Percentiles rank a stretch among this genome's conserved stretches.
Conservation (phyloP, 1,284 basidiomycete genomes). For the Puccinia coronata region DNA sequence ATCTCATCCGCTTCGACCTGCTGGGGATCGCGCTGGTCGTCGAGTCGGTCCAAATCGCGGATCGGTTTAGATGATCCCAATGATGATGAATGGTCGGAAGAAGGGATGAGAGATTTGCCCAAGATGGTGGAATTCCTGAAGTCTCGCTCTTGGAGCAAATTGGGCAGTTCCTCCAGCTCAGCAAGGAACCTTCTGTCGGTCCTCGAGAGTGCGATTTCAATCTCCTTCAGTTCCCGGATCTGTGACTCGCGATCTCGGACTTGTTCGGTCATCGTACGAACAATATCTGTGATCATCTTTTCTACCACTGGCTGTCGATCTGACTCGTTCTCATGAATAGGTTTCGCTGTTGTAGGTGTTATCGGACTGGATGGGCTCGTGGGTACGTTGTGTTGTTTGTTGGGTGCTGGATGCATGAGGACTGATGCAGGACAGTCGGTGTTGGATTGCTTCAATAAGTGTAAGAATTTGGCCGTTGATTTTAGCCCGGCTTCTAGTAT, state of each 20-base stretch:
- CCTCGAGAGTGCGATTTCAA: constrained; percentile 38
- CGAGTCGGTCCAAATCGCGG: constrained; percentile 2
- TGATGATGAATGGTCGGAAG: not conserved
- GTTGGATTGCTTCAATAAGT: constrained; percentile 39
- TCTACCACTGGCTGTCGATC: constrained; percentile 44
- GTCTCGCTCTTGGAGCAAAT: constrained; percentile 25
- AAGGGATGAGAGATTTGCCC: not conserved
- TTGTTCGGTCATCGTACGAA: constrained; percentile 47
- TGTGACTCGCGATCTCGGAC: constrained; percentile 45
- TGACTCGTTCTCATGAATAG: not conserved
- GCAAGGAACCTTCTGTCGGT: constrained; percentile 44
- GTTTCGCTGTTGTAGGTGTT: not conserved
- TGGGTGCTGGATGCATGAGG: not conserved
- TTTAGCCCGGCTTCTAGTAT: constrained; percentile 28
- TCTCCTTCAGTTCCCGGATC: constrained; percentile 46
- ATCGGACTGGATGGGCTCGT: not conserved
- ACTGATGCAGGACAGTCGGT: constrained; percentile 22
- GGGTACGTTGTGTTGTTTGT: not conserved
- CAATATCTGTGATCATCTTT: constrained; percentile 45
- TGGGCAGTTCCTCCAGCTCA: constrained; percentile 40
- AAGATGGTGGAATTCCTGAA: constrained; percentile 32
- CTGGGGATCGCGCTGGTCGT: not conserved
- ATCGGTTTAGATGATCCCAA: not conserved
- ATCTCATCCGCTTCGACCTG: not conserved
- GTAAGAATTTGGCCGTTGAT: constrained; percentile 34